Conservation (phyloP, 2,329 filamentous ascomycete species). For the Fusarium haematococcum region DNA sequence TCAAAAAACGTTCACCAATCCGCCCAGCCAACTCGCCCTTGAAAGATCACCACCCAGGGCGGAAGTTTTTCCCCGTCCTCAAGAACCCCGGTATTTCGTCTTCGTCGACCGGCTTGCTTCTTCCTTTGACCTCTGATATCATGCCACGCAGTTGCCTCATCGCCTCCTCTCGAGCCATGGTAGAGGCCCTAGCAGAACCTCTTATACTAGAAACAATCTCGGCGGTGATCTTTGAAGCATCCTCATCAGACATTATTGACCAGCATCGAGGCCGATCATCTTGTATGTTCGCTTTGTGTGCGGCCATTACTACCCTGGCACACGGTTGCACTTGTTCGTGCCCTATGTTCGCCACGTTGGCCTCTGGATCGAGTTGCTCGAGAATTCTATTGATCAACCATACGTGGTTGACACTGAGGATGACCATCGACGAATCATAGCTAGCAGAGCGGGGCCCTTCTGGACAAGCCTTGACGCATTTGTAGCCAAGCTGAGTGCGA, state of each 20-base stretch:
- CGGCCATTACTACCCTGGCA: neutral
- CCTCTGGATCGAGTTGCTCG: neutral
- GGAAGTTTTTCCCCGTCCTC: fast-evolving
- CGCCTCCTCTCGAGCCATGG: too few species aligned
- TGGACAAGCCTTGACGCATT: neutral
- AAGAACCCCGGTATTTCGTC: too few species aligned
- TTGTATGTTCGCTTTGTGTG: neutral
- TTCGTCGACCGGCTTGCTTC: too few species aligned
- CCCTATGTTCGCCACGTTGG: neutral
- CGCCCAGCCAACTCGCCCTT: too few species aligned
- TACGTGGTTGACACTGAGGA: neutral
- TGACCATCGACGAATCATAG: too few species aligned
- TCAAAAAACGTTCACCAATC: too few species aligned
- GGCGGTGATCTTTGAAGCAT: neutral
- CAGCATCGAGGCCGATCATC: neutral
- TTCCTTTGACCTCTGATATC: too few species aligned
- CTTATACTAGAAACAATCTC: neutral
- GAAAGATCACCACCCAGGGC: too few species aligned
- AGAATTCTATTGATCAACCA: neutral
- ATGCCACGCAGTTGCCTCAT: too few species aligned
- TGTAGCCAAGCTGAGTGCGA: neutral
- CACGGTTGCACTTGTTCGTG: neutral
- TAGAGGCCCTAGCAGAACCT: neutral
- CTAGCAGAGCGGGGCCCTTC: neutral
- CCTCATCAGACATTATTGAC: neutral